These are phyloP conservation scores for Pichia cabralensis DNA, from an alignment of 805 yeast species.

Conservation along the genomic window DNA sequence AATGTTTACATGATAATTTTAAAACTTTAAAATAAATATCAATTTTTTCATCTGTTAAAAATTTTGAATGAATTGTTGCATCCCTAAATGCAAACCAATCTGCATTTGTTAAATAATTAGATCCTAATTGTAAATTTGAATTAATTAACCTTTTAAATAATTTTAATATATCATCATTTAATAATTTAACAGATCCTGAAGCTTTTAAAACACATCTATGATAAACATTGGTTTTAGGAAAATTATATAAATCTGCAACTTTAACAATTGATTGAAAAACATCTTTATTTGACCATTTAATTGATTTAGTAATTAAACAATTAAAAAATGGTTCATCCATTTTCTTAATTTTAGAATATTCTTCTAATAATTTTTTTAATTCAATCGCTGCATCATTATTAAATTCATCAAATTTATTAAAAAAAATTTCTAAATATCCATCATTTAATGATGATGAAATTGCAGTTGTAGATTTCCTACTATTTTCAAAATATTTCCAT, in stretches of 20 bases:
- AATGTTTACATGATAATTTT: slow-evolving; percentile 37
- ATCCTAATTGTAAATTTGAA: slow-evolving; percentile 40
- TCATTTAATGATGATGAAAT: slow-evolving; percentile 65
- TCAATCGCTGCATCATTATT: slow-evolving; percentile 43
- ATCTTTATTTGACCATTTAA: slow-evolving; percentile 52
- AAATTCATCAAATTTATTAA: slow-evolving; percentile 43
- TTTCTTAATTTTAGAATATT: slow-evolving; percentile 45
- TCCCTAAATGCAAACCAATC: slow-evolving; percentile 81
- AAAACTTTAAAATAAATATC: slow-evolving; percentile 45
- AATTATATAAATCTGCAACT: slow-evolving; percentile 48
- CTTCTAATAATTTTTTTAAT: slow-evolving; percentile 45
- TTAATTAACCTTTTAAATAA: slow-evolving; percentile 19
- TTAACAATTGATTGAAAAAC: slow-evolving; percentile 57
- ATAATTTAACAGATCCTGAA: slow-evolving; percentile 48
- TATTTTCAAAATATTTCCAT: slow-evolving; percentile 40
- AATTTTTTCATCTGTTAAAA: slow-evolving; percentile 31
- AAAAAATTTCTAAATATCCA: slow-evolving; percentile 59
- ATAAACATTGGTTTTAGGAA: slow-evolving; percentile 57
- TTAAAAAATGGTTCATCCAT: slow-evolving; percentile 80
- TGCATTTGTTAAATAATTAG: slow-evolving; percentile 58
- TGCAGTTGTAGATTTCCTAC: slow-evolving; percentile 46
- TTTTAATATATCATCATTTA: slow-evolving; percentile 40
- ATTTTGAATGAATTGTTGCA: slow-evolving; percentile 44
- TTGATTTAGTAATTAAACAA: slow-evolving; percentile 55
- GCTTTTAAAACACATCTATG: slow-evolving; percentile 67